These are phyloP conservation scores for Knufia petricola DNA, from an alignment of 2,329 filamentous ascomycete genomes.

Conservation along the genomic window DNA sequence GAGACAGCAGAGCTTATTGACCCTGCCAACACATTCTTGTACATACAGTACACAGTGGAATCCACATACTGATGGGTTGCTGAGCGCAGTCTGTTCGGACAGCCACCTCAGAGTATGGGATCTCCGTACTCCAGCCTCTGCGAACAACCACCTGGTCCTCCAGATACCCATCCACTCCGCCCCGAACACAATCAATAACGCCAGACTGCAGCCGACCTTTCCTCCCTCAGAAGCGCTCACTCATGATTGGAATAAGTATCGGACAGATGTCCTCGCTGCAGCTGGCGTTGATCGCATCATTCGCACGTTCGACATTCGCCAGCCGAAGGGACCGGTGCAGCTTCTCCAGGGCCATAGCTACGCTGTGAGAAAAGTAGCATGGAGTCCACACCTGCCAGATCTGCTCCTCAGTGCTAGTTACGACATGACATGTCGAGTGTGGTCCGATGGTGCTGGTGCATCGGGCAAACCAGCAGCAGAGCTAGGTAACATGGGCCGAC, in stretches of 20 bases:
- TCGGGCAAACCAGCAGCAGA: conserved; percentile 41
- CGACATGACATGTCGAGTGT: conserved; percentile 93
- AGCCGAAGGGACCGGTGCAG: conserved; percentile 61
- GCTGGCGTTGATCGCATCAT: conserved; percentile 82
- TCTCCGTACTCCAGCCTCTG: conserved; percentile 72
- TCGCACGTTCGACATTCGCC: conserved; percentile 82
- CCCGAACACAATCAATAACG: conserved; percentile 22
- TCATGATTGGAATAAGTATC: conserved; percentile 99
- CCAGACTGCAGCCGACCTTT: conserved; percentile 28
- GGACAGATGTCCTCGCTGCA: conserved; percentile 71
- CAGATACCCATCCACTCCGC: conserved; percentile 72
- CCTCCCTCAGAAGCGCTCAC: conserved; percentile 78
- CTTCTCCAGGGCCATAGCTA: conserved; percentile 81
- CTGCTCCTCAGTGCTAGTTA: conserved; percentile 83
- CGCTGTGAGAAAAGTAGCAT: conserved; percentile 73
- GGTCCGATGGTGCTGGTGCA: conserved; percentile 64
- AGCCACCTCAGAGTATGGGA: conserved; percentile 86
- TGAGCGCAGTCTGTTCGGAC: conserved; percentile 83
- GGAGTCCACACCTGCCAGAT: conserved; percentile 90
- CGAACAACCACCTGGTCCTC: conserved; percentile 76
- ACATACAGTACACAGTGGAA: conserved; percentile 90
- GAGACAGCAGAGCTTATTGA: conserved; percentile 61
- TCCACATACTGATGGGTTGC: conserved; percentile 72
- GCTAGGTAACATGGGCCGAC: conserved; percentile 77
- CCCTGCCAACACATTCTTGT: conserved; percentile 83